These are phyloP conservation scores for Prunus mongolica DNA, from an alignment of 306 rosid genomes.

Conservation along the genomic window DNA sequence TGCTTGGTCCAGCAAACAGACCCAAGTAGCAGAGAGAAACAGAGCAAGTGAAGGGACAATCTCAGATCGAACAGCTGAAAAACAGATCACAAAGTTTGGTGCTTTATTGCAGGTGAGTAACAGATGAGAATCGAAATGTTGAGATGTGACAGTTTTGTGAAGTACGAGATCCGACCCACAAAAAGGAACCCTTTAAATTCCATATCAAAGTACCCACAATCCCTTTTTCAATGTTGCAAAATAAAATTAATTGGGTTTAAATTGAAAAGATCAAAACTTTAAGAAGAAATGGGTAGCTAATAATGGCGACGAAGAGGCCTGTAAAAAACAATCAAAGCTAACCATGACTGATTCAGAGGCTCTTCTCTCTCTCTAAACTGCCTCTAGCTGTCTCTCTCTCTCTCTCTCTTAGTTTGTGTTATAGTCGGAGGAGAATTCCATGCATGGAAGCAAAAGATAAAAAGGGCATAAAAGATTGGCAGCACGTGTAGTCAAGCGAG, in stretches of 20 bases:
- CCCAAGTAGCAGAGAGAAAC: conserved; percentile 15
- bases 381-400: conserved; percentile 11
- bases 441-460: conserved; percentile 73
- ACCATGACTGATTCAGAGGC: conserved; percentile 39
- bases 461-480: conserved; percentile 42
- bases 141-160: conserved; percentile 68
- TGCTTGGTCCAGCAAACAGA: neutral
- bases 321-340: conserved; percentile 37
- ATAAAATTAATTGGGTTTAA: conserved; percentile 12
- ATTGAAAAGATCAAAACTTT: conserved; percentile 32
- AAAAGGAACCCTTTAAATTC: conserved; percentile 41
- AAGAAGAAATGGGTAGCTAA: conserved; percentile 30
- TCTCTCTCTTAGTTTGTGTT: conserved; percentile 21
- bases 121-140: conserved; percentile 44
- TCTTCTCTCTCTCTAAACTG: conserved; percentile 5
- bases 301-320: conserved; percentile 37
- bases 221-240: conserved; percentile 27
- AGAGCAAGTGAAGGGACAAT: conserved; percentile 19
- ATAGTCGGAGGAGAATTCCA: conserved; percentile 85
- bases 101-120: conserved; percentile 28
- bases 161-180: conserved; percentile 85
- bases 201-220: conserved; percentile 22
- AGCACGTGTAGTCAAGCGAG: conserved; percentile 66
- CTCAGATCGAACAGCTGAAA: conserved; percentile 44
- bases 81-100: conserved; percentile 48